phyloP scores from a whole-genome alignment of 2,329 filamentous ascomycete species.

The Coleophoma eucalyptorum region DNA sequence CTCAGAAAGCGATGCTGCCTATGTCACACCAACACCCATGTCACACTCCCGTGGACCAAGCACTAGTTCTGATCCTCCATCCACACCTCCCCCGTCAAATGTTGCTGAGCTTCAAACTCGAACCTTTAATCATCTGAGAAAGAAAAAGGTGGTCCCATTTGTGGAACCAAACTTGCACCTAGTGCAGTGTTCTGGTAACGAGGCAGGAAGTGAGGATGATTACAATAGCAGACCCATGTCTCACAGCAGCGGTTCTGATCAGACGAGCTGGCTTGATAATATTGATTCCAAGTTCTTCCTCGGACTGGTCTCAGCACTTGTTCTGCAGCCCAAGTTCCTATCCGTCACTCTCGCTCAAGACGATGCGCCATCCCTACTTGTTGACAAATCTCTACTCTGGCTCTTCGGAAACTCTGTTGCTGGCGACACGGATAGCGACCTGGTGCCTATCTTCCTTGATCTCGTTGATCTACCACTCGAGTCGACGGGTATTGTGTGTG shows the following conservation, averaged over 20 bases:
- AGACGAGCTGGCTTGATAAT: conserved; percentile 50
- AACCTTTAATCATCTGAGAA: conserved; percentile 81
- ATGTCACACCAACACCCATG: conserved; percentile 46
- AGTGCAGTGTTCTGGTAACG: conserved; percentile 74
- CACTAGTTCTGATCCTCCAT: conserved; percentile 44
- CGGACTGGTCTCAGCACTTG: conserved; percentile 57
- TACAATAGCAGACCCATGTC: conserved; percentile 32
- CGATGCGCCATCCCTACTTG: conserved; percentile 68
- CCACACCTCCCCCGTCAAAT: conserved; percentile 73
- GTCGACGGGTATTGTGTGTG: conserved; percentile 91
- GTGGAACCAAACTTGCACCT: conserved; percentile 68
- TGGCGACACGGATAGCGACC: conserved; percentile 66
- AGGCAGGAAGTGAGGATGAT: conserved; percentile 22
- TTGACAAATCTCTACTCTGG: conserved; percentile 64
- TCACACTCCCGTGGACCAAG: conserved; percentile 32
- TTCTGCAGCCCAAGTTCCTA: conserved; percentile 63
- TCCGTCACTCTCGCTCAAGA: conserved; percentile 70
- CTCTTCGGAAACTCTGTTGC: conserved; percentile 72
- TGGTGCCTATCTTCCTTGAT: conserved; percentile 86
- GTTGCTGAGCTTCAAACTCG: conserved; percentile 75
- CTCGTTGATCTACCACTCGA: conserved; percentile 77
- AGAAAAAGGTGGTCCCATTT: conserved; percentile 68
- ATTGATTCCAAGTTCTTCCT: conserved; percentile 62
- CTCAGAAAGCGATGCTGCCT: conserved; percentile 66
- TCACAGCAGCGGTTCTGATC: conserved; percentile 28